Conservation (phyloP, 306 rosid genomes). For the Trichosanthes cucumerina region DNA sequence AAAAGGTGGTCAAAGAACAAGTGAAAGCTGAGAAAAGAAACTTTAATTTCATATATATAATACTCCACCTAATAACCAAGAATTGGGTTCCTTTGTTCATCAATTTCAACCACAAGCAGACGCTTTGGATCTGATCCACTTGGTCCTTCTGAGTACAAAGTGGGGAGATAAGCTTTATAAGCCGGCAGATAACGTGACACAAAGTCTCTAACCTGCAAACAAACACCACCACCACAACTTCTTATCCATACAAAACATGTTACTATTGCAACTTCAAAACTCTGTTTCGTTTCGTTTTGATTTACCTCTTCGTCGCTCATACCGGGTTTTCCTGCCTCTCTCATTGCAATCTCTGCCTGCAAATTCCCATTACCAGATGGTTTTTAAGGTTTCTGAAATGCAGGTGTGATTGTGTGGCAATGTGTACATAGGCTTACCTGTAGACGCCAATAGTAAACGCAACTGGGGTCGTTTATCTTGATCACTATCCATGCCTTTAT, state of each 20-base stretch:
- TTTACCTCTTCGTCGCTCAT: constrained; percentile 86
- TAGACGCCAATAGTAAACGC: constrained; percentile 79
- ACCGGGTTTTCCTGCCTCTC: constrained; percentile 87
- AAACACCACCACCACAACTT: constrained; percentile 5
- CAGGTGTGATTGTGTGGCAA: background rate
- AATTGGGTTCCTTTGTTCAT: constrained; percentile 87
- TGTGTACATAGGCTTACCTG: constrained; percentile 34
- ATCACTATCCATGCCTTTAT: constrained; percentile 76
- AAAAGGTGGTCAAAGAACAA: background rate
- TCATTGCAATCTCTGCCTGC: constrained; percentile 99
- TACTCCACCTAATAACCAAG: constrained; percentile 32
- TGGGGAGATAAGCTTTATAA: constrained; percentile 84
- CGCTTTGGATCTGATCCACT: constrained; percentile 62
- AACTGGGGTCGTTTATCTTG: constrained; percentile 74
- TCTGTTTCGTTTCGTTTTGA: background rate
- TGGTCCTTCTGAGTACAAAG: constrained; percentile 81
- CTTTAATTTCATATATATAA: background rate
- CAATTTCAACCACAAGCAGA: constrained; percentile 66
- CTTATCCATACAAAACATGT: background rate
- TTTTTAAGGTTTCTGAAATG: background rate
- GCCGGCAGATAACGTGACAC: constrained; percentile 94
- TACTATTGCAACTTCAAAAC: background rate
- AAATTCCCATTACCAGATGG: constrained; percentile 1
- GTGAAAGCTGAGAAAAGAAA: background rate
- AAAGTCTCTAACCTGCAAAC: constrained; percentile 66